A percentile compares a stretch with the other conserved stretches of the same genome.
Conservation (phyloP, 768 basidiomycete species). For the Leccinum boreale region DNA sequence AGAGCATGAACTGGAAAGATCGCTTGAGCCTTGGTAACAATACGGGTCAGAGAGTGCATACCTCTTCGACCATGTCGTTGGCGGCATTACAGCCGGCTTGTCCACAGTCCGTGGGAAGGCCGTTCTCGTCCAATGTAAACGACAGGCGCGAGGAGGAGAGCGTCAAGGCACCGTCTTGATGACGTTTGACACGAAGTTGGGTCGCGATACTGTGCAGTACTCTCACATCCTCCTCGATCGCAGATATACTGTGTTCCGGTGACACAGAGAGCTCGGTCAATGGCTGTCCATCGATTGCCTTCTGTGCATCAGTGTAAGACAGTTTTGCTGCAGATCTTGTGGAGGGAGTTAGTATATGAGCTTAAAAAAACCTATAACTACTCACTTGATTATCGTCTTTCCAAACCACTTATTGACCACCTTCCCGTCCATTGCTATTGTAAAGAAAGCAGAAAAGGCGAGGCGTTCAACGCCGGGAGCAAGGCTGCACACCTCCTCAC, state of each 20-base stretch:
- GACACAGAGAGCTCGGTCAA: conserved; percentile 51
- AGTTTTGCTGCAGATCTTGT: conserved; percentile 82
- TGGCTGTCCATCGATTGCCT: conserved; percentile 70
- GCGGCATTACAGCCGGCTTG: conserved; percentile 67
- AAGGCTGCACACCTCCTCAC: conserved; percentile 91
- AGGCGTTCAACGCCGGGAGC: conserved; percentile 85
- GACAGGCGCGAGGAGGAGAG: conserved; percentile 65
- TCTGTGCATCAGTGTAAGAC: conserved; percentile 78
- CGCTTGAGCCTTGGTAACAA: conserved; percentile 1
- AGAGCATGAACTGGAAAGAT: conserved; percentile 77
- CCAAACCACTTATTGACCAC: conserved; percentile 90
- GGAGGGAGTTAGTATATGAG: conserved; percentile 1
- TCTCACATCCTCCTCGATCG: conserved; percentile 75
- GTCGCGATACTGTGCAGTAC: conserved; percentile 64
- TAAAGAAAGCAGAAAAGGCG: conserved; percentile 88
- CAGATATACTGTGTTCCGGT: conserved; percentile 56
- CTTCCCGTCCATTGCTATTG: conserved; percentile 76
- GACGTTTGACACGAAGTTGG: conserved; percentile 68
- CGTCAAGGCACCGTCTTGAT: conserved; percentile 76
- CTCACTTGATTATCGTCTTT: conserved; percentile 86
- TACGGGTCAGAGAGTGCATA: conserved; percentile 30
- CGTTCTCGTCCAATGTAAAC: conserved; percentile 78
- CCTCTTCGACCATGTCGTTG: conserved; percentile 86
- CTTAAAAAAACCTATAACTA: conserved; percentile 1
- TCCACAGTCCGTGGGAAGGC: conserved; percentile 75